Evolutionary conservation across 371 early-diverging fungal species (phyloP).

Genomic region (Blakeslea trispora): DNA sequence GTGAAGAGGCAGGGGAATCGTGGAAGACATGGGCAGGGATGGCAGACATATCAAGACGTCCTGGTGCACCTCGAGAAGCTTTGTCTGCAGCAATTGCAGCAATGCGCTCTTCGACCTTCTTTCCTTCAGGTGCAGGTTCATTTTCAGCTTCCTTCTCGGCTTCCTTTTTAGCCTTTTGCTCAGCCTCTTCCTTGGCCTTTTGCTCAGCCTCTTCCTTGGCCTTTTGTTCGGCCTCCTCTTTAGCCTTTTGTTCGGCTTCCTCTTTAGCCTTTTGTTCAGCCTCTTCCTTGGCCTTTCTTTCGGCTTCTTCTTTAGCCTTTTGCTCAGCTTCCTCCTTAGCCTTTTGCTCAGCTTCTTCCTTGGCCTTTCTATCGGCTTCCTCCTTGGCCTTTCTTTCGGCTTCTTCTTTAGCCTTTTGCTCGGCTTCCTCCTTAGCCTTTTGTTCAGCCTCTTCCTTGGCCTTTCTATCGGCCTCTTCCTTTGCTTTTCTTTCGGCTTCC

Average conservation of each 20-base stretch:
- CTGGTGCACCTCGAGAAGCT: conserved; percentile 34
- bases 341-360: conserved; percentile 30
- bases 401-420: conserved; percentile 49
- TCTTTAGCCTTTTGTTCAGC: conserved; percentile 37
- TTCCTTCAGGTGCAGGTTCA: conserved; percentile 8
- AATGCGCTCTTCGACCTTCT: conserved; percentile 32
- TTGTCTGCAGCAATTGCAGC: conserved; percentile 41
- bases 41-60: conserved; percentile 36
- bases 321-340: conserved; percentile 37
- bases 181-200: no score
- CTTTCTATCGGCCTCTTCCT: conserved; percentile 44
- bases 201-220: no score
- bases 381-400: conserved; percentile 34
- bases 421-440: conserved; percentile 41
- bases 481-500: conserved; percentile 42
- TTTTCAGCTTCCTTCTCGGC: conserved; percentile 13
- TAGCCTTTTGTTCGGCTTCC: conserved; percentile 35
- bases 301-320: conserved; percentile 40
- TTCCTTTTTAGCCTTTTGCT: conserved; percentile 13
- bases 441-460: conserved; percentile 46
- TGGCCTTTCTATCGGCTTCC: conserved; percentile 16
- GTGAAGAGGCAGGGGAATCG: conserved; percentile 22
- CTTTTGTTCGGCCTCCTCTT: no score
- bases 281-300: conserved; percentile 35
- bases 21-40: conserved; percentile 30